phyloP scores from a whole-genome alignment of 345 rosid species.

The Eucalyptus virginea region DNA sequence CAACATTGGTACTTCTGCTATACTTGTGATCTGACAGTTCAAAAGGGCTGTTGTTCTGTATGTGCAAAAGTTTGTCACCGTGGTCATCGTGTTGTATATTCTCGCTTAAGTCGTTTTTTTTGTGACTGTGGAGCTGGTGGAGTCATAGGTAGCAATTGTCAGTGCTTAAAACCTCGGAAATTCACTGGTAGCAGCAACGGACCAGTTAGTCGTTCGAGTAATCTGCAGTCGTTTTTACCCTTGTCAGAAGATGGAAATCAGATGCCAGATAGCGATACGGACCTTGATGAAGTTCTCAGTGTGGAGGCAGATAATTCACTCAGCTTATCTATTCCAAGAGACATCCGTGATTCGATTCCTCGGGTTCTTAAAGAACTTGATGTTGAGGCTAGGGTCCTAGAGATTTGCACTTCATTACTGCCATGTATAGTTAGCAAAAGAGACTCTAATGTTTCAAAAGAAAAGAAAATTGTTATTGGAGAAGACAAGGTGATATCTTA shows the following conservation, averaged over 20 bases:
- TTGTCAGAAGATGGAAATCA: constrained; percentile 74
- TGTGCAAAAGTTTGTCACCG: constrained; percentile 99
- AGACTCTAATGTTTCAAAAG: constrained; percentile 56
- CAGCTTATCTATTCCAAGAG: constrained; percentile 59
- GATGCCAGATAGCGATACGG: constrained; percentile 86
- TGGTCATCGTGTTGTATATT: constrained; percentile 98
- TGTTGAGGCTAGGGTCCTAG: constrained; percentile 62
- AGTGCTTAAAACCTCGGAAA: constrained; percentile 94
- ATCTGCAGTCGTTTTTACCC: constrained; percentile 66
- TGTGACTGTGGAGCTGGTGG: constrained; percentile 99
- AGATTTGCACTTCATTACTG: constrained; percentile 63
- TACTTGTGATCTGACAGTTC: constrained; percentile 95
- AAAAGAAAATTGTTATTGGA: constrained; percentile 57
- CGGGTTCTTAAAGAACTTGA: constrained; percentile 69
- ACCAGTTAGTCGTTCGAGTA: constrained; percentile 40
- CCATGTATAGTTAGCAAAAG: constrained; percentile 72
- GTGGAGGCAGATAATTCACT: constrained; percentile 39
- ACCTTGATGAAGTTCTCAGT: constrained; percentile 66
- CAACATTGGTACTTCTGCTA: constrained; percentile 99
- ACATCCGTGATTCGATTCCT: constrained; percentile 54
- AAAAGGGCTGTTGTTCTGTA: constrained; percentile 97
- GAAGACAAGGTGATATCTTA: constrained; percentile 72
- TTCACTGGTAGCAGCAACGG: constrained; percentile 50
- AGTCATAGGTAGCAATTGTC: constrained; percentile 94
- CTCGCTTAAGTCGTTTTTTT: constrained; percentile 92